phyloP scores from a whole-genome alignment of 306 rosid species.

The Cyamopsis tetragonoloba region DNA sequence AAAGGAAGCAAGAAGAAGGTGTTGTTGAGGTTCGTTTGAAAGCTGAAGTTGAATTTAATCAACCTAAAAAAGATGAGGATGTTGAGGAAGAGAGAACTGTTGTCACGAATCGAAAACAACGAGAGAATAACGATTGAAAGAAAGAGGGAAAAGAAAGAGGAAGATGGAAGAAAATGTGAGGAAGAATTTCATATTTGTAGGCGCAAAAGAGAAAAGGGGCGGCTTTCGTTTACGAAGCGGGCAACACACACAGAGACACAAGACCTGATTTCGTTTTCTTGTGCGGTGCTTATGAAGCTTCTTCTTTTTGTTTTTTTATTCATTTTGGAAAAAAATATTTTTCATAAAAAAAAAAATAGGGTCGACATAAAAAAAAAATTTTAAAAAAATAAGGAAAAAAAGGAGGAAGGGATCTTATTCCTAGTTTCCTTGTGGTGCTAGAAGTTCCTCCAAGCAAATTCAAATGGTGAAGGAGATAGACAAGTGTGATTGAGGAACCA shows the following conservation, averaged over 20 bases:
- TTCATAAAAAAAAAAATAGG: too few species aligned
- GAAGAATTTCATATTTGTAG: slow-evolving; percentile 59
- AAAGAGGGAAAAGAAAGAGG: slow-evolving; percentile 13
- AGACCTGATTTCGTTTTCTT: slow-evolving; percentile 49
- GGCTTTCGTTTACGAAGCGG: slow-evolving; percentile 42
- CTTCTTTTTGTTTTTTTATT: slow-evolving; percentile 29
- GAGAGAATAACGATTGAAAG: slow-evolving; percentile 29
- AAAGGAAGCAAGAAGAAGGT: slow-evolving; percentile 14
- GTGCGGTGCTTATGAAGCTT: slow-evolving; percentile 48
- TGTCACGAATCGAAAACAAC: slow-evolving; percentile 19
- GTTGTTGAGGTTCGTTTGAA: neutral
- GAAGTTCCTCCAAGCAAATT: slow-evolving; percentile 11
- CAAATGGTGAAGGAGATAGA: neutral
- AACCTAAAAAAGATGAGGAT: slow-evolving; percentile 20
- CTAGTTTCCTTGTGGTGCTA: neutral
- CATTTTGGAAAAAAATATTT: neutral
- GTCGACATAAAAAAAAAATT: too few species aligned
- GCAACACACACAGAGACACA: too few species aligned
- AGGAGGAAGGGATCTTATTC: neutral
- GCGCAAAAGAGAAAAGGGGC: slow-evolving; percentile 25
- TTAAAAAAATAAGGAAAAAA: too few species aligned
- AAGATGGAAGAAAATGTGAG: slow-evolving; percentile 37
- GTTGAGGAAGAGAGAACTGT: neutral
- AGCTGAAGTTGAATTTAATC: neutral
- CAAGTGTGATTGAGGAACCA: too few species aligned